phyloP scores from a whole-genome alignment of 78 protist genomes.

The slime mould (Dictyostelium discoideum) region DNA sequence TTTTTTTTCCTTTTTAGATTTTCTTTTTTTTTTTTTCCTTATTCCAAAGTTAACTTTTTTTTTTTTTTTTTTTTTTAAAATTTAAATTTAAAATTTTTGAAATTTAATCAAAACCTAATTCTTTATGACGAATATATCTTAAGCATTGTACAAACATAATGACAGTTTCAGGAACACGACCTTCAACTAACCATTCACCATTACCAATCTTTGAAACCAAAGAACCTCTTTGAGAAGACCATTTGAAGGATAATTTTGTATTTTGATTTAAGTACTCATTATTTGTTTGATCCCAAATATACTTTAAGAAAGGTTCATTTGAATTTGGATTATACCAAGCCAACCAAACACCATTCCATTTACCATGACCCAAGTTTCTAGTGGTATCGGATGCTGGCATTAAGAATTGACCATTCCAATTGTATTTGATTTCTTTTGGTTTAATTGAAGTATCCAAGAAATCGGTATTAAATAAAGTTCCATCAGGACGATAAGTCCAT shows the following conservation, averaged over 20 bases:
- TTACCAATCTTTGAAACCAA: conserved; percentile 62
- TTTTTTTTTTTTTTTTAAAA: not conserved
- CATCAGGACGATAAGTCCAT: conserved; percentile 77
- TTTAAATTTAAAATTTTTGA: not conserved
- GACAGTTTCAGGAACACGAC: conserved; percentile 65
- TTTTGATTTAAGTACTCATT: conserved; percentile 74
- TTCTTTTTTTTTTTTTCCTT: too few species aligned
- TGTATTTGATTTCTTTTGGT: conserved; percentile 60
- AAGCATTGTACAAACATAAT: conserved; percentile 75
- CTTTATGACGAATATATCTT: conserved; percentile 35
- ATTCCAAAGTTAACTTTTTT: not conserved
- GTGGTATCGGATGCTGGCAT: conserved; percentile 22
- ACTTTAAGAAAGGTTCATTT: conserved; percentile 42
- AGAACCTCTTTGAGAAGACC: conserved; percentile 52
- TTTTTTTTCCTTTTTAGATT: not conserved
- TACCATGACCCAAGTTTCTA: conserved; percentile 42
- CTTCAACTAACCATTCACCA: conserved; percentile 67
- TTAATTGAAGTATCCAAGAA: conserved; percentile 36
- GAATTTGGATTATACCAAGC: conserved; percentile 59
- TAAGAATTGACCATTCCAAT: conserved; percentile 67
- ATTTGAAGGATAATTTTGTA: conserved; percentile 36
- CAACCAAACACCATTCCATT: conserved; percentile 76
- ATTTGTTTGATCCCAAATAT: conserved; percentile 48
- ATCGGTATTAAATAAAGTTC: conserved; percentile 57
- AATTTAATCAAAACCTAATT: conserved; percentile 5